These are phyloP conservation scores for Alnus rubra DNA, from an alignment of 306 rosid species.

Conservation along the genomic window DNA sequence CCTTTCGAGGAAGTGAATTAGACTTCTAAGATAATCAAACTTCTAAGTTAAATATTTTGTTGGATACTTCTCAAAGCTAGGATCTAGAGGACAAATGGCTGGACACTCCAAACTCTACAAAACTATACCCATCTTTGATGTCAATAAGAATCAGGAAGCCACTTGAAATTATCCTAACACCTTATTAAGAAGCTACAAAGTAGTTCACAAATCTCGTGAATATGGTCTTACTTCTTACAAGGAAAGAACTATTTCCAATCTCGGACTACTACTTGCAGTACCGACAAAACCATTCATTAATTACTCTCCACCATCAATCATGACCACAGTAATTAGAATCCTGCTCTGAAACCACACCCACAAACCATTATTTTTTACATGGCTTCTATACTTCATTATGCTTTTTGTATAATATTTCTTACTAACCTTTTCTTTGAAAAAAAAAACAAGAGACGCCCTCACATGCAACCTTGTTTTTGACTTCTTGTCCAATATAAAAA, in stretches of 20 bases:
- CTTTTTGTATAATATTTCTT: neutral
- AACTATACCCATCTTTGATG: neutral
- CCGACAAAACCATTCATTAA: slow-evolving; percentile 2
- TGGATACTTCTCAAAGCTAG: slow-evolving; percentile 14
- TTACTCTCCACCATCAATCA: neutral
- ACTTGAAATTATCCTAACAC: slow-evolving; percentile 17
- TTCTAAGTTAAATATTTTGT: slow-evolving; percentile 6
- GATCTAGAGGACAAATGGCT: neutral
- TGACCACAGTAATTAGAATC: neutral
- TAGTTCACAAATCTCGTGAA: slow-evolving; percentile 8
- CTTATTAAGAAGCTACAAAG: slow-evolving; percentile 2
- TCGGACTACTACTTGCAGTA: neutral
- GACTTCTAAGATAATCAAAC: neutral
- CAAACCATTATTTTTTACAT: slow-evolving; percentile 22
- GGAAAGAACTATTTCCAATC: neutral
- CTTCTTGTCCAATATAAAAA: slow-evolving; percentile 16
- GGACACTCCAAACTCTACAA: neutral
- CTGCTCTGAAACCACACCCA: slow-evolving; percentile 1
- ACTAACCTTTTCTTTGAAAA: neutral
- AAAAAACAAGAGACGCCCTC: neutral
- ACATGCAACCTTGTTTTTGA: slow-evolving; percentile 7
- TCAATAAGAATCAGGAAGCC: neutral
- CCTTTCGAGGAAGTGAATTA: neutral
- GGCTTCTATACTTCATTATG: slow-evolving; percentile 1
- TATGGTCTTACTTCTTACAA: slow-evolving; percentile 11